Percentiles rank a stretch among this genome's conserved stretches.
These are phyloP conservation scores for Neurospora sublineolata DNA, from an alignment of 495 filamentous ascomycete genomes.

Conservation along the genomic window DNA sequence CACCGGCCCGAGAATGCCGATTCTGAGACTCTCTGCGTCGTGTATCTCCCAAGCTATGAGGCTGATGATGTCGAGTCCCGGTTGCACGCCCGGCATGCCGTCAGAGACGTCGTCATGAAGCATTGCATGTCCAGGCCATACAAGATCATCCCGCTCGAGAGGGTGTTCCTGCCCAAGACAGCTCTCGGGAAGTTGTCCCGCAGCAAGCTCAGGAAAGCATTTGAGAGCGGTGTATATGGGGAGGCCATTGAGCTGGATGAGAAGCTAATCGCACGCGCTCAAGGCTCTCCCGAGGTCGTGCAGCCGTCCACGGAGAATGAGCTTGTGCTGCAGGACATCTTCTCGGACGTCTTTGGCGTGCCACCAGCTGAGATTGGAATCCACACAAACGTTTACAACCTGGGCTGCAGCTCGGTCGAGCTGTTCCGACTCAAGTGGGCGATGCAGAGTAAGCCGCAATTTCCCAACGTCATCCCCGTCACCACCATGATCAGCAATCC, in stretches of 20 bases:
- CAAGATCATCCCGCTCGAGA: slow-evolving; percentile 4
- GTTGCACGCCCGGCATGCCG: not conserved
- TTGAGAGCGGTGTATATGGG: slow-evolving; percentile 24
- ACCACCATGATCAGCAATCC: slow-evolving; percentile 34
- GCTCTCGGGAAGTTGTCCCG: slow-evolving; percentile 41
- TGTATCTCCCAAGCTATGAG: slow-evolving; percentile 20
- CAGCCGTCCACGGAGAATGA: slow-evolving; percentile 4
- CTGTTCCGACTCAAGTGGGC: slow-evolving; percentile 25
- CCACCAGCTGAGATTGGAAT: slow-evolving; percentile 14
- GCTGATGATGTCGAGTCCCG: not conserved
- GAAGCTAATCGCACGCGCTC: not conserved
- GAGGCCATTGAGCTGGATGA: slow-evolving; percentile 8
- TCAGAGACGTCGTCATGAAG: not conserved
- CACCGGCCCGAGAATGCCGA: slow-evolving; percentile 13
- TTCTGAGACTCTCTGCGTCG: slow-evolving; percentile 28
- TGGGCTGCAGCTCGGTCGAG: slow-evolving; percentile 36
- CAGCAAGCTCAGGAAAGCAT: slow-evolving; percentile 22
- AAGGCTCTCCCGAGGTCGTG: not conserved
- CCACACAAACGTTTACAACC: slow-evolving; percentile 26
- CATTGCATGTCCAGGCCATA: not conserved
- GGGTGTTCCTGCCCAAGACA: slow-evolving; percentile 21
- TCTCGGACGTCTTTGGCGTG: slow-evolving; percentile 11
- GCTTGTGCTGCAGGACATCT: slow-evolving; percentile 3
- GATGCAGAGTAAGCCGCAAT: slow-evolving; percentile 6
- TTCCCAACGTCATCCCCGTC: slow-evolving; percentile 22